Percentiles rank a stretch among this genome's conserved stretches.
Evolutionary conservation across 2,329 filamentous ascomycete species (phyloP).

Genomic region (Aplosporella prunicola): DNA sequence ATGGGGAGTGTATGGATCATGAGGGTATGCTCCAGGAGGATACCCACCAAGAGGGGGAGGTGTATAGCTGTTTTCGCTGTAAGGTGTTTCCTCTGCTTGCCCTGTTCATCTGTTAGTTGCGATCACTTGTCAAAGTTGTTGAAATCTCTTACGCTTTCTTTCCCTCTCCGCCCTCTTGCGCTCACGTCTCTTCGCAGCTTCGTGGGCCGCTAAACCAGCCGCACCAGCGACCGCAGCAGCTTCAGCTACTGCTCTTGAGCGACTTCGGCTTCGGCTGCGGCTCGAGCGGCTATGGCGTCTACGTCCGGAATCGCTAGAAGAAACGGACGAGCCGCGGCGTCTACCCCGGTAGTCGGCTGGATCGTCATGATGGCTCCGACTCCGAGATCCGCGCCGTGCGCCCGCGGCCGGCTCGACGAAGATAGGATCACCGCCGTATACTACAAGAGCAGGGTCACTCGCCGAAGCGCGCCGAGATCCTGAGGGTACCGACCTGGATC

Average conservation of each 20-base stretch:
- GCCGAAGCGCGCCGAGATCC: constrained; percentile 36
- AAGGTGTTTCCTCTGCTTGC: constrained; percentile 14
- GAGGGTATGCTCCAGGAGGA: constrained; percentile 4
- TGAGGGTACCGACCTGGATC: constrained; percentile 38
- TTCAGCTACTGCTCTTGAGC: constrained; percentile 43
- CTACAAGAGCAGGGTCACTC: constrained; percentile 47
- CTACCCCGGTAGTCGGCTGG: constrained; percentile 34
- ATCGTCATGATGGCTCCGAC: constrained; percentile 29
- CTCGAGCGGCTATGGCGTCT: constrained; percentile 24
- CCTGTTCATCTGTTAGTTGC: constrained; percentile 8
- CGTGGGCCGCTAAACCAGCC: constrained; percentile 48
- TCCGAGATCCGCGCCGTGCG: constrained; percentile 28
- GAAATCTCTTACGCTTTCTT: constrained; percentile 37
- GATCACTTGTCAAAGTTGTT: constrained; percentile 4
- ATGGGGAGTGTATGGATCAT: background rate
- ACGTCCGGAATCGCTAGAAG: constrained; percentile 31
- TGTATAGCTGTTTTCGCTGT: constrained; percentile 2
- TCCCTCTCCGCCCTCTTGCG: constrained; percentile 47
- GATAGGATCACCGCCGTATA: constrained; percentile 55
- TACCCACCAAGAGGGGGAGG: constrained; percentile 1
- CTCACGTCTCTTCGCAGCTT: constrained; percentile 47
- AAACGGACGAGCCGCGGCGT: constrained; percentile 35
- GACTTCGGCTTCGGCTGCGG: constrained; percentile 37
- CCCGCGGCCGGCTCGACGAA: constrained; percentile 44
- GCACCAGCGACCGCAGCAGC: constrained; percentile 50